Percentiles rank a stretch among this genome's conserved stretches.
These are phyloP conservation scores for Scutellaria galericulata DNA, from an alignment of 257 asterid genomes.

Conservation along the genomic window DNA sequence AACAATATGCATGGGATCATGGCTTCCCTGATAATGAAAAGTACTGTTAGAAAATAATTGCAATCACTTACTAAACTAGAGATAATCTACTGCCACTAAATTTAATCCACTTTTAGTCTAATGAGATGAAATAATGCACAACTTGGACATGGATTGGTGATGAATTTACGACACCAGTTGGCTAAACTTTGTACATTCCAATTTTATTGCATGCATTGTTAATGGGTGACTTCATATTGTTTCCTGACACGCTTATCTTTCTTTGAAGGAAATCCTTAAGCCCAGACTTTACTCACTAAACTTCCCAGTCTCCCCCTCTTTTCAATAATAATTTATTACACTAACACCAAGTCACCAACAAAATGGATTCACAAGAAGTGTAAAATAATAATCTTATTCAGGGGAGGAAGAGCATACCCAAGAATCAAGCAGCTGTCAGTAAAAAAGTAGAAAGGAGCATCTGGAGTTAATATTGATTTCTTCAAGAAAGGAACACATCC, in stretches of 20 bases:
- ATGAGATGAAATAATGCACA: conserved; percentile 1
- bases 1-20: conserved; percentile 97
- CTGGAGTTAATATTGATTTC: conserved; percentile 76
- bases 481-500: conserved; percentile 90
- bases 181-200: background rate
- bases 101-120: background rate
- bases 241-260: no score
- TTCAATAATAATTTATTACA: conserved; percentile 2
- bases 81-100: background rate
- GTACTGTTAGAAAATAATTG: conserved; percentile 23
- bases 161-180: background rate
- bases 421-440: conserved; percentile 98
- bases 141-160: background rate
- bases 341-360: conserved; percentile 7
- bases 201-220: conserved; percentile 1
- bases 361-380: conserved; percentile 15
- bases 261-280: background rate
- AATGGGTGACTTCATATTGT: background rate
- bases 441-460: conserved; percentile 94
- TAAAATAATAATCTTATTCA: conserved; percentile 32
- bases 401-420: conserved; percentile 65
- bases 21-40: conserved; percentile 73
- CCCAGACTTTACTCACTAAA: background rate
- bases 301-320: background rate
- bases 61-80: conserved; percentile 4